Conservation (phyloP, 129 eudicot species). For the Sambucus nigra region DNA sequence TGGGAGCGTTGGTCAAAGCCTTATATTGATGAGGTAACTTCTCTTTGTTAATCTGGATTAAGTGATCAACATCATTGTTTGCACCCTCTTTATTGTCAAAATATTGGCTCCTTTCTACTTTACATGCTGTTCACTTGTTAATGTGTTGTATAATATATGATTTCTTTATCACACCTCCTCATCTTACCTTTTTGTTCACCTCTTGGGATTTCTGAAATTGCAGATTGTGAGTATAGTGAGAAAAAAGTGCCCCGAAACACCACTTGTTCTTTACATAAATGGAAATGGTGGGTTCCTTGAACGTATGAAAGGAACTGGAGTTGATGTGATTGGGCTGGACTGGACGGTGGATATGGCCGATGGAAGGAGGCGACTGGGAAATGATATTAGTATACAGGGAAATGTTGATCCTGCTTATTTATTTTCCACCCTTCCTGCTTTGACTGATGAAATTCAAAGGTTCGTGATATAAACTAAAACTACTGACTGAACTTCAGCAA, state of each 20-base stretch:
- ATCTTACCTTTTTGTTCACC: conserved; percentile 1
- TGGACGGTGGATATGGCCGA: conserved; percentile 99
- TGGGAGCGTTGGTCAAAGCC: conserved; percentile 99
- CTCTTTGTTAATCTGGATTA: neutral
- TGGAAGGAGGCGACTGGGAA: conserved; percentile 82
- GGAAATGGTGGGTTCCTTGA: conserved; percentile 97
- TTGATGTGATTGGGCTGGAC: conserved; percentile 92
- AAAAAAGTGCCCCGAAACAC: conserved; percentile 72
- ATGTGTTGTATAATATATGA: neutral
- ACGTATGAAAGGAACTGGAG: conserved; percentile 84
- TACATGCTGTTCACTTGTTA: neutral
- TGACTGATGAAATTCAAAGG: conserved; percentile 86
- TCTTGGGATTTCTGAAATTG: conserved; percentile 7
- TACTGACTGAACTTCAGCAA: neutral
- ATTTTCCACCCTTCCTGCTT: conserved; percentile 72
- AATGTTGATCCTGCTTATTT: conserved; percentile 90
- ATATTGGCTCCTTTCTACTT: neutral
- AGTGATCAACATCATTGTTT: neutral
- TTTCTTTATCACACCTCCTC: conserved; percentile 4
- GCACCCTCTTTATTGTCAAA: neutral
- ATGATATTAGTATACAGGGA: conserved; percentile 72
- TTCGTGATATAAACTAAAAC: conserved; percentile 6
- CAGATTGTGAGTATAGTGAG: conserved; percentile 74
- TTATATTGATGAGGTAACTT: conserved; percentile 68
- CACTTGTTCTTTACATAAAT: conserved; percentile 83